phyloP scores from a whole-genome alignment of 192 early-diverging fungal species.

The Thoreauomyces humboldtii region DNA sequence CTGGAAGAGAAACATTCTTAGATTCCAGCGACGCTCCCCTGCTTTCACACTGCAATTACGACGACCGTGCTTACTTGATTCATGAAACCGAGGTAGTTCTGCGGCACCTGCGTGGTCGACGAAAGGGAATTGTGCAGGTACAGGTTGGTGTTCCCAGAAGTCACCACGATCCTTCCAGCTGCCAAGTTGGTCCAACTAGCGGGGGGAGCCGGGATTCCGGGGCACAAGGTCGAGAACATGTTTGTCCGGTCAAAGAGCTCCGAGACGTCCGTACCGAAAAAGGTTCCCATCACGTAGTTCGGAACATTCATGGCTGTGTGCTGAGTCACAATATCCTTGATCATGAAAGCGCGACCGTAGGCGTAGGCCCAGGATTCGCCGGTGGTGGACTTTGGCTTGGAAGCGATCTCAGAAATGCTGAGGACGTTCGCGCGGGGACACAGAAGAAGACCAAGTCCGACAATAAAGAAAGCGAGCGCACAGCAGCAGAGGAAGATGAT shows the following conservation, averaged over 20 bases:
- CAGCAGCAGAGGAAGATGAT: conserved; percentile 78
- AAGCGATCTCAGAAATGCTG: conserved; percentile 31
- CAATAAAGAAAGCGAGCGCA: conserved; percentile 81
- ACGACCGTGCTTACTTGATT: no score
- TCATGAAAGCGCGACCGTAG: conserved; percentile 47
- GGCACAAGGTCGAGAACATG: conserved; percentile 42
- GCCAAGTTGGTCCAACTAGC: conserved; percentile 44
- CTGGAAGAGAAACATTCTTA: no score
- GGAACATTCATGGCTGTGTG: conserved; percentile 33
- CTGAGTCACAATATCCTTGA: conserved; percentile 32
- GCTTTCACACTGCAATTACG: no score
- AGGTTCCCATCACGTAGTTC: conserved; percentile 30
- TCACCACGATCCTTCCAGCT: no score
- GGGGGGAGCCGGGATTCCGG: conserved; percentile 29
- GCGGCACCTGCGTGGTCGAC: conserved; percentile 20
- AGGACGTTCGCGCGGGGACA: conserved; percentile 73
- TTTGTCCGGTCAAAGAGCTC: conserved; percentile 40
- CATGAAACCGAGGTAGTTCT: conserved; percentile 49
- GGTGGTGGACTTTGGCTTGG: conserved; percentile 19
- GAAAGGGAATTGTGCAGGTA: conserved; percentile 5
- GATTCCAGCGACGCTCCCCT: no score
- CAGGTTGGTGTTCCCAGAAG: neutral
- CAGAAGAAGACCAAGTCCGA: conserved; percentile 77
- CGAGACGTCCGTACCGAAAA: conserved; percentile 46
- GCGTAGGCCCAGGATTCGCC: conserved; percentile 47